phyloP scores from a whole-genome alignment of 148 eudicot genomes.

The Fagopyrum tataricum region DNA sequence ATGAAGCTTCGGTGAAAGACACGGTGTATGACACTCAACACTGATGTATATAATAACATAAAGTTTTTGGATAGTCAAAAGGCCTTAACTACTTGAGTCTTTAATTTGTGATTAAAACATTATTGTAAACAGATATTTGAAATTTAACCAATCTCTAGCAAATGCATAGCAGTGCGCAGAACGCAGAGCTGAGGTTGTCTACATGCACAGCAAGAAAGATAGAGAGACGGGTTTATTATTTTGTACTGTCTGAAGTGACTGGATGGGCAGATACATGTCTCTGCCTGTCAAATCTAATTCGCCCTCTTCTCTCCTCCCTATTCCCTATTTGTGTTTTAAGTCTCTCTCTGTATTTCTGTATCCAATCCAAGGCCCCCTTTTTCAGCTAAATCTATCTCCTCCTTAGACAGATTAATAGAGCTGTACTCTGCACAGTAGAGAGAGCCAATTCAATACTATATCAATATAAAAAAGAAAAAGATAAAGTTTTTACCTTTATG shows the following conservation, averaged over 20 bases:
- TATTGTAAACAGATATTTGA: background rate
- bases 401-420: slow-evolving; percentile 11
- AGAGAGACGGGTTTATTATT: background rate
- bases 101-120: background rate
- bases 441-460: background rate
- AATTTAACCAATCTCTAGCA: slow-evolving; percentile 7
- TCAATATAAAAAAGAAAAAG: background rate
- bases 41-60: no score
- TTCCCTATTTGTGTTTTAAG: background rate
- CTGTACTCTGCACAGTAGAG: slow-evolving; percentile 6
- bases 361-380: slow-evolving; percentile 14
- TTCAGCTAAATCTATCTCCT: slow-evolving; percentile 14
- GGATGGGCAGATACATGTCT: slow-evolving; percentile 15
- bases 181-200: background rate
- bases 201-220: background rate
- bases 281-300: slow-evolving; percentile 7
- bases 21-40: no score
- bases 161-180: slow-evolving; percentile 8
- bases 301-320: background rate
- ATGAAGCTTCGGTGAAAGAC: no score
- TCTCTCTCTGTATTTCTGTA: slow-evolving; percentile 2
- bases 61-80: no score
- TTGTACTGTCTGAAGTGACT: slow-evolving; percentile 18
- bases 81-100: background rate
- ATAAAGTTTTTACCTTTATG: slow-evolving; percentile 8